These are phyloP conservation scores for Knoxia roxburghii DNA, from an alignment of 257 asterid genomes.

Conservation along the genomic window DNA sequence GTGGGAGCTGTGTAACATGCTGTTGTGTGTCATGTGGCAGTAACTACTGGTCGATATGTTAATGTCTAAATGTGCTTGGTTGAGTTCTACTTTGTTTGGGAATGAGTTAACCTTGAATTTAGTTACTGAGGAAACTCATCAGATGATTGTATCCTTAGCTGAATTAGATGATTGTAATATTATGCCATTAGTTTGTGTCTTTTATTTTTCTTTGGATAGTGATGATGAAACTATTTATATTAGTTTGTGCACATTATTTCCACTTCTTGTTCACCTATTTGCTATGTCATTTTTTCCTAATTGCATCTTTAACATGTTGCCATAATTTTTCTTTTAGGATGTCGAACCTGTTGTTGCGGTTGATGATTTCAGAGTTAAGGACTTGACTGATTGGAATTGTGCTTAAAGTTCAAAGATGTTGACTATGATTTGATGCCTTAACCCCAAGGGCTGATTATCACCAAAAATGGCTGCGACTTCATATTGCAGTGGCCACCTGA, in stretches of 20 bases:
- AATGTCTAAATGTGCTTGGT: not conserved
- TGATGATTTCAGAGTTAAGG: too few relatives aligned
- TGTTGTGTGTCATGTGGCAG: not conserved
- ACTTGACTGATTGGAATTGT: not conserved
- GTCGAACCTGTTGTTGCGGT: not conserved
- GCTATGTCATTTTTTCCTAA: not conserved
- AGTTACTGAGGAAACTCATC: too few relatives aligned
- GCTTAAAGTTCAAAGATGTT: not conserved
- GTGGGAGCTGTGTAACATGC: not conserved
- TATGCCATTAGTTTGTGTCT: too few relatives aligned
- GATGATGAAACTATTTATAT: too few relatives aligned
- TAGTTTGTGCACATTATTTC: not conserved
- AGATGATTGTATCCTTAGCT: too few relatives aligned
- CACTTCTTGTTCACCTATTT: not conserved
- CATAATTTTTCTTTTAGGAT: not conserved
- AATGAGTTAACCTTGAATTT: not conserved
- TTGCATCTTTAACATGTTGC: not conserved
- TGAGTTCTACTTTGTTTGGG: not conserved
- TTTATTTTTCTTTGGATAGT: too few relatives aligned
- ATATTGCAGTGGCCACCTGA: not conserved
- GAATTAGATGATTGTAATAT: too few relatives aligned
- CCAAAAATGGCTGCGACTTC: not conserved
- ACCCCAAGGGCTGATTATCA: not conserved
- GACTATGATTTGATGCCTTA: not conserved
- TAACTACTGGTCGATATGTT: not conserved